Conservation (phyloP, 2,329 filamentous ascomycete species). For the Fusarium sp. region DNA sequence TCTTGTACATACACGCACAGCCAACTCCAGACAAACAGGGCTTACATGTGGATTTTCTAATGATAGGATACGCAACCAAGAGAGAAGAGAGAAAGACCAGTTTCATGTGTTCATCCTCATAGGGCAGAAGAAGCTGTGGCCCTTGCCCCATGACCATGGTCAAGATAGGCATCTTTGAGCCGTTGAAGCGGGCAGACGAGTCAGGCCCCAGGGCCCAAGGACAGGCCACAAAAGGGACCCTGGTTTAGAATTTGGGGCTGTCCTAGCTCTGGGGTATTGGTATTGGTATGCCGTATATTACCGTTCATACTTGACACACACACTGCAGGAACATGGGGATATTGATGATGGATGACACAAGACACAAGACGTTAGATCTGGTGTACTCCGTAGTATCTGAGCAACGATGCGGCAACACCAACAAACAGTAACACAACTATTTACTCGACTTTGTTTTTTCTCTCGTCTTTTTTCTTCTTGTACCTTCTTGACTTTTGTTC, state of each 20-base stretch:
- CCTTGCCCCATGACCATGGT: conserved; percentile 23
- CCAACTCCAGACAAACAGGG: not conserved
- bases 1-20: conserved; percentile 14
- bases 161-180: conserved; percentile 16
- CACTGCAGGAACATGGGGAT: too few species aligned
- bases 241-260: not conserved
- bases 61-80: conserved; percentile 8
- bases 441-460: not conserved
- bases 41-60: conserved; percentile 2
- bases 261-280: too few species aligned
- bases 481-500: not conserved
- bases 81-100: conserved; percentile 37
- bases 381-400: not conserved
- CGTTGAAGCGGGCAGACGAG: conserved; percentile 34
- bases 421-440: not conserved
- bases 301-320: not conserved
- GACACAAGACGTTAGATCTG: not conserved
- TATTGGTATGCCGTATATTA: not conserved
- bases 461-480: not conserved
- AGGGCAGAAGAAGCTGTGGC: conserved; percentile 27
- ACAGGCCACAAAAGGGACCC: not conserved
- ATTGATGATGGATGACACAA: not conserved
- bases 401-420: not conserved
- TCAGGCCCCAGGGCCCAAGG: conserved; percentile 16
- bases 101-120: conserved; percentile 29